phyloP scores from a whole-genome alignment of 208 protist species.

The Trypanosoma rangeli region DNA sequence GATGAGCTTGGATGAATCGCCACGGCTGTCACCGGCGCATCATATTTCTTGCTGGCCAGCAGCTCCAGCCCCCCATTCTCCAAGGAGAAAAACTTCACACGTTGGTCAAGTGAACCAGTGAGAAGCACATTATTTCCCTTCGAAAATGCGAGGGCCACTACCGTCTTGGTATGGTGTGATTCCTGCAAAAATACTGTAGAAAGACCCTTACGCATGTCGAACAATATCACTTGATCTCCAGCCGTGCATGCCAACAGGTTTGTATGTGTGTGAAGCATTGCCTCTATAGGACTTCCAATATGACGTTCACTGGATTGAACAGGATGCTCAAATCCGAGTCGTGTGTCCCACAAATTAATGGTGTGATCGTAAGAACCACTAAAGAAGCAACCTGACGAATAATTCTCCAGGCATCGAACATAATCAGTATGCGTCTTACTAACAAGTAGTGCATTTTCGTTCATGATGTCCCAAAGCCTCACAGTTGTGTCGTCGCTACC shows the following conservation, averaged over 20 bases:
- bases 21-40: constrained; percentile 55
- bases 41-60: constrained; percentile 65
- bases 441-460: constrained; percentile 52
- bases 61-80: constrained; percentile 44
- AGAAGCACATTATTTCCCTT: constrained; percentile 60
- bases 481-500: constrained; percentile 85
- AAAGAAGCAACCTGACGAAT: constrained; percentile 61
- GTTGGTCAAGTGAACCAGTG: constrained; percentile 69
- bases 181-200: constrained; percentile 38
- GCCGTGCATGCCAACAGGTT: constrained; percentile 45
- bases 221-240: constrained; percentile 62
- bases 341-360: constrained; percentile 81
- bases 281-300: constrained; percentile 48
- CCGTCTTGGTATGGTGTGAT: constrained; percentile 82
- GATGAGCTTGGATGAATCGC: constrained; percentile 64
- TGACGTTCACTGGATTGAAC: constrained; percentile 40
- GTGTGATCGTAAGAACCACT: constrained; percentile 87
- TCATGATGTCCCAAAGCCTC: constrained; percentile 79
- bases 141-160: constrained; percentile 67
- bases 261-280: constrained; percentile 45
- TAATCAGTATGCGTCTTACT: constrained; percentile 79
- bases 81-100: constrained; percentile 82
- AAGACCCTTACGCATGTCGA: constrained; percentile 75
- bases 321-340: constrained; percentile 49
- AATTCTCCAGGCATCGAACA: constrained; percentile 67